phyloP scores from a whole-genome alignment of 305 asterid species.

The Fraxinus floribunda region DNA sequence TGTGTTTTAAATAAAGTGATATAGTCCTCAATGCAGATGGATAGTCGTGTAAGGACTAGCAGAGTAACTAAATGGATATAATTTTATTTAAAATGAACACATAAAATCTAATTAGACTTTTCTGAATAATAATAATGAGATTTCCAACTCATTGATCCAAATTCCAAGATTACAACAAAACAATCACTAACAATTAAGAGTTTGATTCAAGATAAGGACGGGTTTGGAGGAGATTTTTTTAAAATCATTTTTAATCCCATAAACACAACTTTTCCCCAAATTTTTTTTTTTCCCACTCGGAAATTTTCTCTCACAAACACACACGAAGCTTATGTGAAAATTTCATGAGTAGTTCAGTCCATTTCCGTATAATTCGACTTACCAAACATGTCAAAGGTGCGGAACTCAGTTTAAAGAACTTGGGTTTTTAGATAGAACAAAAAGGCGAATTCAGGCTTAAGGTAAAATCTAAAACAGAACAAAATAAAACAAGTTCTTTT shows the following conservation, averaged over 20 bases:
- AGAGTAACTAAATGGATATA: no score
- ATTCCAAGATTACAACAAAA: neutral
- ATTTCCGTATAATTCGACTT: no score
- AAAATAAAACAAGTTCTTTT: neutral
- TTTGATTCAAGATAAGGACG: neutral
- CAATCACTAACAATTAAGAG: neutral
- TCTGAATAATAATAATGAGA: no score
- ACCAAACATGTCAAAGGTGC: neutral
- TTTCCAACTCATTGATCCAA: no score
- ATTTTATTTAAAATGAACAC: no score
- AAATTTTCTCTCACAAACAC: neutral
- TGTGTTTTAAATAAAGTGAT: neutral
- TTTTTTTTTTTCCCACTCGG: neutral
- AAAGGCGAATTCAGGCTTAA: neutral
- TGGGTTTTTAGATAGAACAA: neutral
- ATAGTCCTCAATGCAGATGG: no score
- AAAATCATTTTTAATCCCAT: neutral
- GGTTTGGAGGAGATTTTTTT: neutral
- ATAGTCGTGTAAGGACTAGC: no score
- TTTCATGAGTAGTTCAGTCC: neutral
- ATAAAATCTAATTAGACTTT: no score
- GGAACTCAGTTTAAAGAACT: neutral
- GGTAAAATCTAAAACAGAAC: neutral
- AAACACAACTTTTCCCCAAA: neutral
- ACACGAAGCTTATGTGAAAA: neutral